Percentiles rank a stretch among this genome's conserved stretches.
phyloP scores from a whole-genome alignment of 305 asterid species.

The Withania somnifera region DNA sequence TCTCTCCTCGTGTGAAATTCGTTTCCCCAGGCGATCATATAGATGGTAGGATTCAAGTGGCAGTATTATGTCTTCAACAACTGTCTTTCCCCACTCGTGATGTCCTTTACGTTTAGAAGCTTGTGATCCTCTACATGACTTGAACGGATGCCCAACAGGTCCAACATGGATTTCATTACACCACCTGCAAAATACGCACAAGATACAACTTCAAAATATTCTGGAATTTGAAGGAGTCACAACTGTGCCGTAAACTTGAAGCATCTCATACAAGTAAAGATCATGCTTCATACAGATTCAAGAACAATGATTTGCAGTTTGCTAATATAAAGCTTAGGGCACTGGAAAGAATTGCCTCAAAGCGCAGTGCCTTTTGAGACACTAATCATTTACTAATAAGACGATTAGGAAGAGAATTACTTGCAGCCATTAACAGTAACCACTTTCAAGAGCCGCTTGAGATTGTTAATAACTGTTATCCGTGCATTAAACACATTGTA shows the following conservation, averaged over 20 bases:
- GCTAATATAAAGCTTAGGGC: neutral
- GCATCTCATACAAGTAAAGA: neutral
- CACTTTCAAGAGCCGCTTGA: constrained; percentile 82
- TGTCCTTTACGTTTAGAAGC: constrained; percentile 61
- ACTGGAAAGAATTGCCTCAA: neutral
- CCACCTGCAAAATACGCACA: constrained; percentile 46
- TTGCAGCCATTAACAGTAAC: constrained; percentile 80
- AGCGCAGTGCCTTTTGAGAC: neutral
- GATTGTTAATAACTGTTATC: constrained; percentile 62
- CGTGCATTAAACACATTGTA: constrained; percentile 68
- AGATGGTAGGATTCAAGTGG: constrained; percentile 77
- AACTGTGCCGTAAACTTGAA: neutral
- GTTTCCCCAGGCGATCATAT: constrained; percentile 76
- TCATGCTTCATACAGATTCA: neutral
- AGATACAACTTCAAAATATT: neutral
- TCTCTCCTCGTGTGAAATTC: constrained; percentile 71
- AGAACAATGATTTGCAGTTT: neutral
- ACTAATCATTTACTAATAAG: neutral
- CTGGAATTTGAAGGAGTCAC: neutral
- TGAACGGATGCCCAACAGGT: constrained; percentile 77
- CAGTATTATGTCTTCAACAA: constrained; percentile 58
- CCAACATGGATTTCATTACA: constrained; percentile 88
- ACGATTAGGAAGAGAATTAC: constrained; percentile 37
- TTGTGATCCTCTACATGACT: constrained; percentile 70
- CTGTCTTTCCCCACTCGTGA: constrained; percentile 78